Evolutionary conservation across 2,329 filamentous ascomycete genomes (phyloP).

Genomic region (Tetracladium maxilliforme): DNA sequence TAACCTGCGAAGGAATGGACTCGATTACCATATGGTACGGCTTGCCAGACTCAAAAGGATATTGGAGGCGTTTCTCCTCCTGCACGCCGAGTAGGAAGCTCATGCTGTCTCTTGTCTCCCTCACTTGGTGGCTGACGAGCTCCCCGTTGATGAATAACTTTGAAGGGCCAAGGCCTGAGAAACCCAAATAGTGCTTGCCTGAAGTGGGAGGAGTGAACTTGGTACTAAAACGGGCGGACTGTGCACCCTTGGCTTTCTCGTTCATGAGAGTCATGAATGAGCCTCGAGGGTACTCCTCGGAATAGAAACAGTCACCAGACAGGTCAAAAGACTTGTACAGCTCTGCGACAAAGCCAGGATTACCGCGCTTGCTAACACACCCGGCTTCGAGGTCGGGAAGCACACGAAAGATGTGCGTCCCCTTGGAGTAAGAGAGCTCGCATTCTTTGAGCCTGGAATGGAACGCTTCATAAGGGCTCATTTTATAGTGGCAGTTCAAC

Average conservation of each 20-base stretch:
- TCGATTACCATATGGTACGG: conserved; percentile 4
- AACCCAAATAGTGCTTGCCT: conserved; percentile 3
- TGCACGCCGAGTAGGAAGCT: conserved; percentile 3
- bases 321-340: conserved; percentile 2
- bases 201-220: conserved; percentile 2
- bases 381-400: conserved; percentile 3
- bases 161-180: conserved; percentile 3
- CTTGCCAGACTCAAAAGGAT: conserved; percentile 2
- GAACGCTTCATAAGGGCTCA: conserved; percentile 16
- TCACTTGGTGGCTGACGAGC: conserved; percentile 2
- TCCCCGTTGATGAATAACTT: conserved; percentile 5
- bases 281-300: conserved; percentile 2
- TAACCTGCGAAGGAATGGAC: conserved; percentile 1
- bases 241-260: conserved; percentile 1
- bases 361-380: no score
- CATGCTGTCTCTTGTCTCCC: conserved; percentile 3
- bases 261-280: conserved; percentile 5
- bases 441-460: conserved; percentile 6
- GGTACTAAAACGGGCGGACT: conserved; percentile 4
- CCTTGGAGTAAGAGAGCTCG: no score
- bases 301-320: conserved; percentile 2
- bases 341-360: conserved; percentile 2
- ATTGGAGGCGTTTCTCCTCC: conserved; percentile 3
- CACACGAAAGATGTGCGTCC: conserved; percentile 4
- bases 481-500: conserved; percentile 51